phyloP scores from a whole-genome alignment of 495 filamentous ascomycete species.

The Xylaria sp. region DNA sequence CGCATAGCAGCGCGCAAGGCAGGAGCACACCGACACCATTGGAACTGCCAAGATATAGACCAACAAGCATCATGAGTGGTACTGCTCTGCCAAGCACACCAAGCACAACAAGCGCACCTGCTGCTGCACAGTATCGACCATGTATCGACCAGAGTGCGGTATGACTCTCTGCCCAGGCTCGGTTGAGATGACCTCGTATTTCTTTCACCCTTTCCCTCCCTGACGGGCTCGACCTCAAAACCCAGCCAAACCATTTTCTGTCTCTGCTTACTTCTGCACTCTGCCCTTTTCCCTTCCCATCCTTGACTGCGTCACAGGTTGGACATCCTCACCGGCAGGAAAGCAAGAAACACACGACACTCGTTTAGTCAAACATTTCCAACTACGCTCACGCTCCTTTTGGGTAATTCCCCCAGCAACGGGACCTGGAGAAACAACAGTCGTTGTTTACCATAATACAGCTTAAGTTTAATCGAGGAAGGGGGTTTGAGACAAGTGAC shows the following conservation, averaged over 20 bases:
- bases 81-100: not conserved
- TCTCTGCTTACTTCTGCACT: conserved; percentile 26
- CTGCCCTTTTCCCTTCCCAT: not conserved
- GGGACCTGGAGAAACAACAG: conserved; percentile 10
- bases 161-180: conserved; percentile 16
- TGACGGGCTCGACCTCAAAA: conserved; percentile 12
- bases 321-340: conserved; percentile 35
- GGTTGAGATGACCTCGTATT: conserved; percentile 25
- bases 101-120: not conserved
- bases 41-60: conserved; percentile 5
- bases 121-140: not conserved
- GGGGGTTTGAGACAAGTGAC: conserved; percentile 2
- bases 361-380: conserved; percentile 25
- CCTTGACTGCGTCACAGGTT: conserved; percentile 31
- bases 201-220: conserved; percentile 29
- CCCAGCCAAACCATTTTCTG: conserved; percentile 19
- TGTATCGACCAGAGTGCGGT: too few relatives aligned
- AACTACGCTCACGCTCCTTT: conserved; percentile 22
- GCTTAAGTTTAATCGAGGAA: conserved; percentile 15
- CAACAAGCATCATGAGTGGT: conserved; percentile 8
- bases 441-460: conserved; percentile 15
- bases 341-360: conserved; percentile 32
- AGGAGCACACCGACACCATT: conserved; percentile 6
- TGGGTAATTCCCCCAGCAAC: not conserved
- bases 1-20: not conserved